Evolutionary conservation across 2,329 filamentous ascomycete species (phyloP), one percentile per base, ranked within the genome.

Genomic region (Chalaropsis ovoidea): DNA sequence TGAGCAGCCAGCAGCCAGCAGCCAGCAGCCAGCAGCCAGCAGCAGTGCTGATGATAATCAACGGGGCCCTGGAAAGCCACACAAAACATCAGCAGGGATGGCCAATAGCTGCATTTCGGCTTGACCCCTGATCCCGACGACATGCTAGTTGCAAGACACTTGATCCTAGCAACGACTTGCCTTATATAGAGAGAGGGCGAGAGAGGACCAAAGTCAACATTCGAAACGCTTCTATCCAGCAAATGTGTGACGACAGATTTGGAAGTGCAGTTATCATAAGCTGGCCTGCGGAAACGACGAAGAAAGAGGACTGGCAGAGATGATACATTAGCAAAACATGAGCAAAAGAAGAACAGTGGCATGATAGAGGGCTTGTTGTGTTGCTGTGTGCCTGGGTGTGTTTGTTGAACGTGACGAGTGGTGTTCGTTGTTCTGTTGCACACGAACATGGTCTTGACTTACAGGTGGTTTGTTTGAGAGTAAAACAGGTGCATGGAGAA

Each of bases 221-320:
- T 43, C 42, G 42, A 15, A 43, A 15, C 7, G 42, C 11, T 43
- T 13, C 42, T 43, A 19, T 22, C 56, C 11, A 19, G 13, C 56
- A 60, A n/a, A n/a, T n/a, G n/a, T n/a, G n/a, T n/a, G n/a, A n/a
- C n/a, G n/a, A n/a, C n/a, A n/a, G n/a, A n/a, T n/a, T n/a, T n/a
- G n/a, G n/a, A n/a, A n/a, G n/a, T n/a, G n/a, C n/a, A n/a, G n/a
- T n/a, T n/a, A n/a, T n/a, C n/a, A n/a, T n/a, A n/a, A n/a, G n/a
- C n/a, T n/a, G n/a, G n/a, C n/a, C n/a, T n/a, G n/a, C n/a, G n/a
- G n/a, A n/a, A n/a, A 10, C 35, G 35, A 10, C 35, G 8, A 39
- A 39, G 5, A 39, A 39, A 39, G 27, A 39, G 27, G 56, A 22
- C 13, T 19, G 24, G 8, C 61, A 39, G 47, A 47, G 68, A 67